phyloP scores from a whole-genome alignment of 2,329 filamentous ascomycete genomes.

The Epicoccum sorghinum region DNA sequence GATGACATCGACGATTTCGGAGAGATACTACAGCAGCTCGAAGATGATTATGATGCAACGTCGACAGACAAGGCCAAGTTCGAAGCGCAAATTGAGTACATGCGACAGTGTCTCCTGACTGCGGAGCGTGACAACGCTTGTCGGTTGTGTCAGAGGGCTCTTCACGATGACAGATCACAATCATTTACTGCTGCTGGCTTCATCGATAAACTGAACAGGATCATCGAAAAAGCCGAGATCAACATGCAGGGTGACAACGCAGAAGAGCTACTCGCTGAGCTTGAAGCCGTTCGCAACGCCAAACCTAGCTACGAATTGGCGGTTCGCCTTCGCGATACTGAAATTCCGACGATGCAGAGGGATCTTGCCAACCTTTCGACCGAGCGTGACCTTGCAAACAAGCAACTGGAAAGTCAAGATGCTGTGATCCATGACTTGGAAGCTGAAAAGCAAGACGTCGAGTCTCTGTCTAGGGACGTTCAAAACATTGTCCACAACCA shows the following conservation, averaged over 20 bases:
- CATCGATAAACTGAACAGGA: slow-evolving; percentile 67
- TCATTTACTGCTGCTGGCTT: slow-evolving; percentile 63
- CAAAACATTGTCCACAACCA: slow-evolving; percentile 74
- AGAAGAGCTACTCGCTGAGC: slow-evolving; percentile 63
- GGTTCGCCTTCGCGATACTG: slow-evolving; percentile 67
- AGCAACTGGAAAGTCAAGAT: slow-evolving; percentile 67
- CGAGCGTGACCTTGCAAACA: slow-evolving; percentile 47
- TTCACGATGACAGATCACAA: slow-evolving; percentile 62
- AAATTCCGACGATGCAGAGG: slow-evolving; percentile 72
- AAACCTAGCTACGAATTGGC: slow-evolving; percentile 74
- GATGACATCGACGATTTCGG: slow-evolving; percentile 54
- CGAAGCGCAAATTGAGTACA: slow-evolving; percentile 73
- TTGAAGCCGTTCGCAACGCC: slow-evolving; percentile 63
- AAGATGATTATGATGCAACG: slow-evolving; percentile 57
- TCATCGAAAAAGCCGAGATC: slow-evolving; percentile 58
- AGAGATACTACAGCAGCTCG: slow-evolving; percentile 58
- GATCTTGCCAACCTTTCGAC: slow-evolving; percentile 62
- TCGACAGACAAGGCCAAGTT: slow-evolving; percentile 72
- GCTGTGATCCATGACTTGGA: slow-evolving; percentile 65
- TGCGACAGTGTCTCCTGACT: slow-evolving; percentile 68
- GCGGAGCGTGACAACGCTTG: slow-evolving; percentile 75
- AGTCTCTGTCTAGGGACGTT: slow-evolving; percentile 77
- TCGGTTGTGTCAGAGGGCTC: slow-evolving; percentile 74
- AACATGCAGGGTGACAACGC: slow-evolving; percentile 68
- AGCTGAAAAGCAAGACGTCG: slow-evolving; percentile 73